These are phyloP conservation scores for Lagenidium giganteum DNA, from an alignment of 352 stramenopile genomes.

Conservation along the genomic window DNA sequence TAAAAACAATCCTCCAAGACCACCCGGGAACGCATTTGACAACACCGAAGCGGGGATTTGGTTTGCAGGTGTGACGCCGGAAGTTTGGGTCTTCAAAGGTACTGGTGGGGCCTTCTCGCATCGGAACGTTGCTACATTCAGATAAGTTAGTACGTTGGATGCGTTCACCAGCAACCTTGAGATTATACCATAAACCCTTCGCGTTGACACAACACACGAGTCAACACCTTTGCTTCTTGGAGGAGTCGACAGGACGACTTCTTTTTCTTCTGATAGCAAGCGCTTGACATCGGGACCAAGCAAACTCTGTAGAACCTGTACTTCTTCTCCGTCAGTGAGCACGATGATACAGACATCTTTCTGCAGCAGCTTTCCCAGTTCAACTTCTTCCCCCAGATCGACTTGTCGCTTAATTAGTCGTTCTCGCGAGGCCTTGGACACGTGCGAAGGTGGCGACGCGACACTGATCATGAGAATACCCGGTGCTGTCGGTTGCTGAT, in stretches of 20 bases:
- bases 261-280: slow-evolving; percentile 39
- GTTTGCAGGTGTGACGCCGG: slow-evolving; percentile 3
- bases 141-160: too few relatives aligned
- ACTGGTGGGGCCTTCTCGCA: slow-evolving; percentile 30
- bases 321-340: slow-evolving; percentile 68
- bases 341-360: slow-evolving; percentile 67
- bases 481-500: slow-evolving; percentile 1
- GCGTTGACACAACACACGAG: slow-evolving; percentile 48
- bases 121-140: slow-evolving; percentile 41
- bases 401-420: slow-evolving; percentile 62
- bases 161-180: too few relatives aligned
- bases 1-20: slow-evolving; percentile 64
- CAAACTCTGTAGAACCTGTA: slow-evolving; percentile 48
- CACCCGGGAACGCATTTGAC: slow-evolving; percentile 59
- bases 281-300: slow-evolving; percentile 31
- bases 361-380: slow-evolving; percentile 41
- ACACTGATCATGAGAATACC: slow-evolving; percentile 53
- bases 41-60: slow-evolving; percentile 36
- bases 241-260: slow-evolving; percentile 51
- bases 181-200: slow-evolving; percentile 54
- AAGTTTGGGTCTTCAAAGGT: slow-evolving; percentile 36
- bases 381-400: slow-evolving; percentile 41
- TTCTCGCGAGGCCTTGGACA: slow-evolving; percentile 23
- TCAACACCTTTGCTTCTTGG: slow-evolving; percentile 35
- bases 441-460: slow-evolving; percentile 17